Base-by-base conservation (phyloP, 306 rosid species). In the Rosa rugosa region DNA sequence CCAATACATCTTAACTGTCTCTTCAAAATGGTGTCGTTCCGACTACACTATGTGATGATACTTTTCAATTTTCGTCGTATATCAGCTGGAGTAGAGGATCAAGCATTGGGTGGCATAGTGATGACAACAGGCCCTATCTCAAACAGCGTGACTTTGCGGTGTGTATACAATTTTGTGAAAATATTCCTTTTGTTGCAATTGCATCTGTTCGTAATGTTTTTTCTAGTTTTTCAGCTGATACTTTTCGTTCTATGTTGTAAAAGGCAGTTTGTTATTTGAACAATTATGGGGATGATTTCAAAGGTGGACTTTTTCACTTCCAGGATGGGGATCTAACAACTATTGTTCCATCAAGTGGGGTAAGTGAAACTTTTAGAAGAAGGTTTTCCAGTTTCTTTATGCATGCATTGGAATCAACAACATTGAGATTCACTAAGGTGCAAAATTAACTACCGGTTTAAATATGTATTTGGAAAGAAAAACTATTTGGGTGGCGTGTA, bases 51-150 rank as follows among this genome's bases (percentile, higher is more conserved):
- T 42, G 60, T 80, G 11, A 60, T 82, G 71, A 73, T 47, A 13
- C 85, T 13, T 18, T 72, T 50, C 68, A 25, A 5, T 31, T 34
- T 13, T 16, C 44, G 10, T 70, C 17, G 36, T 79, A 78, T 57
- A 72, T 84, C 89, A 92, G 99, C 77, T 95, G 98, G 97, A 79
- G 78, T 62, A 87, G 69, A 85, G 99, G 98, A 74, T 87, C 99
- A 56, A 88, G 90, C 90, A 95, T 95, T 84, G 99, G 98, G 69
- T 95, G 98, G 96, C 99, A 95, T 83, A 90, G 96, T 81, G 99
- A 95, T 79, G 96, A 95, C 82, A 95, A 95, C 81, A 81, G 94
- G 71, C 91, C 96, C 14, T 95, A 95, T 76, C 91, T 95, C 53
- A 90, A 86, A 75, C 98, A 95, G 77, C 95, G 98, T 0, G 90